Percentiles rank a stretch among this genome's conserved stretches.
phyloP scores from a whole-genome alignment of 805 yeast genomes.

The Starmera pachycereana region DNA sequence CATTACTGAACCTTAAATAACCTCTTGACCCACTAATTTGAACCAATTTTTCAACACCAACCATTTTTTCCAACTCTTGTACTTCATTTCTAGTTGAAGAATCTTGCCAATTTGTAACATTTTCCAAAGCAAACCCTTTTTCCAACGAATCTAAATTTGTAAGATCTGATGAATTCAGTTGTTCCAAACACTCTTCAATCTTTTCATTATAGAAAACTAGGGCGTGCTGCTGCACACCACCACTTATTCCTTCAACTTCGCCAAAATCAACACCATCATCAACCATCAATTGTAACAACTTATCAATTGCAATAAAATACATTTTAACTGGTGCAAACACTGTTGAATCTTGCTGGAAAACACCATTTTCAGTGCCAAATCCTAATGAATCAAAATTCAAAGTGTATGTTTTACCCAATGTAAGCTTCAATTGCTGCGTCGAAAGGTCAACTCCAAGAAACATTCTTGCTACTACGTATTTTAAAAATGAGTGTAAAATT shows the following conservation, averaged over 20 bases:
- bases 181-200: too few relatives aligned
- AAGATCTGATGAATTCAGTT: slow-evolving; percentile 31
- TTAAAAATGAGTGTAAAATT: neutral
- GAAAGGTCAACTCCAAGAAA: slow-evolving; percentile 78
- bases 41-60: slow-evolving; percentile 52
- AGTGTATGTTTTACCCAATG: slow-evolving; percentile 43
- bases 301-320: slow-evolving; percentile 82
- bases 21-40: slow-evolving; percentile 75
- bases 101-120: slow-evolving; percentile 93
- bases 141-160: slow-evolving; percentile 21
- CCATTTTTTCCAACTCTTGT: slow-evolving; percentile 43
- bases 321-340: slow-evolving; percentile 76
- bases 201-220: slow-evolving; percentile 59
- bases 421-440: slow-evolving; percentile 77
- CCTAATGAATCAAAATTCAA: slow-evolving; percentile 47
- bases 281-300: slow-evolving; percentile 42
- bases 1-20: slow-evolving; percentile 83
- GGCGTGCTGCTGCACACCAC: slow-evolving; percentile 92
- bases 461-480: slow-evolving; percentile 7
- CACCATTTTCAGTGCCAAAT: slow-evolving; percentile 70
- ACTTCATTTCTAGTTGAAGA: slow-evolving; percentile 74
- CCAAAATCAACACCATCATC: slow-evolving; percentile 44
- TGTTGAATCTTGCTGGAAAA: slow-evolving; percentile 37
- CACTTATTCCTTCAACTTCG: slow-evolving; percentile 57
- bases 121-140: slow-evolving; percentile 46